A percentile compares a stretch with the other conserved stretches of the same genome.
phyloP scores from a whole-genome alignment of 495 filamentous ascomycete species.

The Xylaria longipes region DNA sequence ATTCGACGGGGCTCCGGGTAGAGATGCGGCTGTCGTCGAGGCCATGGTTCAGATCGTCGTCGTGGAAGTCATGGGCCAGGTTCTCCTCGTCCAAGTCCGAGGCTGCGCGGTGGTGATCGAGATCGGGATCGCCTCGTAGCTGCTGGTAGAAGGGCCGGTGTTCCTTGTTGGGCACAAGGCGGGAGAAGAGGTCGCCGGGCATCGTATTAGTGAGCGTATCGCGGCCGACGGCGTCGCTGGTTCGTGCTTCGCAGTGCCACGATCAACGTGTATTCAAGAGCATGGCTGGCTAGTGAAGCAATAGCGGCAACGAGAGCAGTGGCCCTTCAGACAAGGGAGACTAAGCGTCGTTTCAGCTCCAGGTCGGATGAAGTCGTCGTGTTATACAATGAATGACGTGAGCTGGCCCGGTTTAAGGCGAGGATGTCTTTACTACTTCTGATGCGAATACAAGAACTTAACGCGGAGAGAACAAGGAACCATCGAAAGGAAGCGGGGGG shows the following conservation, averaged over 20 bases:
- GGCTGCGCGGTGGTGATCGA: constrained; percentile 73
- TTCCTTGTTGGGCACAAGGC: constrained; percentile 68
- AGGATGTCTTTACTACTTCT: not conserved
- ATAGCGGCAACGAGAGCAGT: not conserved
- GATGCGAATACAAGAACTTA: not conserved
- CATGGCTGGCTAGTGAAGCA: constrained; percentile 20
- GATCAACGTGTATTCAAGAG: constrained; percentile 23
- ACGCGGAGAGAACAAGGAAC: not conserved
- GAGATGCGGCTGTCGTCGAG: constrained; percentile 70
- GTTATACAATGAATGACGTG: not conserved
- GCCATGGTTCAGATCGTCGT: constrained; percentile 70
- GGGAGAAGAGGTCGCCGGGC: constrained; percentile 79
- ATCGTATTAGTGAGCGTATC: constrained; percentile 50
- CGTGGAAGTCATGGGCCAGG: constrained; percentile 67
- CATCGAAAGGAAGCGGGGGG: not conserved
- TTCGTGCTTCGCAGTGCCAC: constrained; percentile 30
- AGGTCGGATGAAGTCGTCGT: not conserved
- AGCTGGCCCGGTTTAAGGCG: too few relatives aligned
- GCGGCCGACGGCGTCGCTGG: constrained; percentile 26
- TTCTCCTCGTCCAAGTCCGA: constrained; percentile 74
- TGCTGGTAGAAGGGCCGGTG: constrained; percentile 76
- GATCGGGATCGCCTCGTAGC: constrained; percentile 66
- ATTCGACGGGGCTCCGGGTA: constrained; percentile 56
- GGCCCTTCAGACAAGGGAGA: not conserved
- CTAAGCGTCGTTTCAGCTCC: not conserved